Conservation (phyloP, 805 yeast species). For the Metschnikowia kunwiensis region DNA sequence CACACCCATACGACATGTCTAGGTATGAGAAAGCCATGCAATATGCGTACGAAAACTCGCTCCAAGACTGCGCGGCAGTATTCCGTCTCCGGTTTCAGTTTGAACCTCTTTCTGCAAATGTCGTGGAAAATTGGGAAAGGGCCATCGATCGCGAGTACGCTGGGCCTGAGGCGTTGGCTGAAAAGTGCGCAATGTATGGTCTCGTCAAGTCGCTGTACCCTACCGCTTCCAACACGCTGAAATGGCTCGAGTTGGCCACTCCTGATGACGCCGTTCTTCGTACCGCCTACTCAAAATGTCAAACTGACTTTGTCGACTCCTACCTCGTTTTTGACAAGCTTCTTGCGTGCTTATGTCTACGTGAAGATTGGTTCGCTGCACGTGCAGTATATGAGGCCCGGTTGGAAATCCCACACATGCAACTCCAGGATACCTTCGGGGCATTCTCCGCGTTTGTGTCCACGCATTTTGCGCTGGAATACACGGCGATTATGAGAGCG, state of each 20-base stretch:
- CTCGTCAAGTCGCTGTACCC: constrained; percentile 1
- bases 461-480: constrained; percentile 22
- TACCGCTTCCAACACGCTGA: neutral
- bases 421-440: constrained; percentile 39
- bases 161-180: neutral
- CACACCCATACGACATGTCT: too few species aligned
- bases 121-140: constrained; percentile 10
- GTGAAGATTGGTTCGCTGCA: constrained; percentile 17
- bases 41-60: neutral
- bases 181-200: constrained; percentile 1
- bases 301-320: constrained; percentile 25
- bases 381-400: constrained; percentile 28
- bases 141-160: constrained; percentile 3
- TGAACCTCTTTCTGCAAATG: constrained; percentile 5
- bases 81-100: constrained; percentile 6
- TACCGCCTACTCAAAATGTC: constrained; percentile 22
- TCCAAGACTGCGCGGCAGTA: neutral
- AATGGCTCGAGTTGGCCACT: neutral
- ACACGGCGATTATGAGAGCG: constrained; percentile 33
- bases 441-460: constrained; percentile 42
- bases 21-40: neutral
- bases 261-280: neutral
- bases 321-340: constrained; percentile 22
- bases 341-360: constrained; percentile 5
- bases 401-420: constrained; percentile 39